Percentiles rank a stretch among this genome's conserved stretches.
Conservation (phyloP, 148 eudicot species). For the Oxyria digyna region DNA sequence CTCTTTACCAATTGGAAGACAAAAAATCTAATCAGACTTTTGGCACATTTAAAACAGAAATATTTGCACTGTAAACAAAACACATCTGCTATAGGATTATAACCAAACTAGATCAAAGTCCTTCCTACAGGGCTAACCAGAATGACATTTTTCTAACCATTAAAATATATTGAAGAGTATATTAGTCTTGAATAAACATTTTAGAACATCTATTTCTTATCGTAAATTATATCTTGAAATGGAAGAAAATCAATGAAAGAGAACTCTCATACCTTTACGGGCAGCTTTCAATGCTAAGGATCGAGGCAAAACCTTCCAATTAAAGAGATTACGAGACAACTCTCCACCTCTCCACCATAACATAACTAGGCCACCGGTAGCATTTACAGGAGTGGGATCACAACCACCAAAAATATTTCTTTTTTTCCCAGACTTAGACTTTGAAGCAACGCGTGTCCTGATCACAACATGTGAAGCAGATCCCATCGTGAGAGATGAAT, state of each 20-base stretch:
- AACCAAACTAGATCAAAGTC: neutral
- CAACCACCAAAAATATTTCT: constrained; percentile 29
- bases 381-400: constrained; percentile 30
- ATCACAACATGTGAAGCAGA: constrained; percentile 61
- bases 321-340: constrained; percentile 63
- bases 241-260: neutral
- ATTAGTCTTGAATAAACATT: neutral
- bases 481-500: constrained; percentile 56
- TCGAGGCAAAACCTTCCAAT: constrained; percentile 77
- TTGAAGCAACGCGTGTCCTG: constrained; percentile 43
- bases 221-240: neutral
- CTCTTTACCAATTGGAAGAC: neutral
- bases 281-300: constrained; percentile 71
- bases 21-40: neutral
- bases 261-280: constrained; percentile 51
- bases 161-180: neutral
- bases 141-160: neutral
- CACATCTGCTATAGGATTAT: neutral
- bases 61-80: neutral
- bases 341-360: constrained; percentile 98
- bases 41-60: neutral
- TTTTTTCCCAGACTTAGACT: constrained; percentile 35
- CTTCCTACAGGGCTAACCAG: neutral
- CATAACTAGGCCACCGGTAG: constrained; percentile 43
- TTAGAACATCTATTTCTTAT: neutral